Conservation (phyloP, 2,329 filamentous ascomycete genomes). For the Dothidotthia symphoricarpi region DNA sequence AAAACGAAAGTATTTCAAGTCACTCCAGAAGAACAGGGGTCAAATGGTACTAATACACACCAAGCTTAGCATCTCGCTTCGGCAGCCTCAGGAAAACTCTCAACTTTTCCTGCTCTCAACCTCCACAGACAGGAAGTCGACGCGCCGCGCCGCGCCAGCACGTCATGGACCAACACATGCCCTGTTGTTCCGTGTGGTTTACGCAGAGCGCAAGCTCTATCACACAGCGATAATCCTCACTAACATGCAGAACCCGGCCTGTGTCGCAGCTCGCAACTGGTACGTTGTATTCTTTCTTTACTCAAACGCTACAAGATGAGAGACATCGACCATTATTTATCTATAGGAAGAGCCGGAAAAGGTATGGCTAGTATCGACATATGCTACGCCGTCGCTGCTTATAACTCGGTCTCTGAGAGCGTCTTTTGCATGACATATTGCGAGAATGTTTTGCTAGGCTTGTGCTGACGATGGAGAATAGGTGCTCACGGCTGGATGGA, state of each 20-base stretch:
- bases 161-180: neutral
- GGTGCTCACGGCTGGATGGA: neutral
- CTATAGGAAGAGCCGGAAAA: slow-evolving; percentile 56
- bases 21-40: no score
- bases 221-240: neutral
- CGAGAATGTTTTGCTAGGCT: slow-evolving; percentile 1
- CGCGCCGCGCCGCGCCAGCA: neutral
- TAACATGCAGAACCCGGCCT: neutral
- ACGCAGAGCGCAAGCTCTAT: neutral
- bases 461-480: slow-evolving; percentile 10
- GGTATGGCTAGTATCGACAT: slow-evolving; percentile 52
- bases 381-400: slow-evolving; percentile 53
- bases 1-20: no score
- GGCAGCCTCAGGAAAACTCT: neutral
- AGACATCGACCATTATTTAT: slow-evolving; percentile 39
- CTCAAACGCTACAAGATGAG: slow-evolving; percentile 33
- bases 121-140: neutral
- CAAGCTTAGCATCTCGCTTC: no score
- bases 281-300: neutral
- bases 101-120: neutral
- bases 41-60: no score
- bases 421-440: slow-evolving; percentile 2
- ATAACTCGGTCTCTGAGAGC: slow-evolving; percentile 49
- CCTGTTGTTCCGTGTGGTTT: neutral
- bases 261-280: neutral